Percentiles rank a stretch among this genome's conserved stretches.
phyloP scores from a whole-genome alignment of 108 stramenopile species.

The Mediolabrus comicus region DNA sequence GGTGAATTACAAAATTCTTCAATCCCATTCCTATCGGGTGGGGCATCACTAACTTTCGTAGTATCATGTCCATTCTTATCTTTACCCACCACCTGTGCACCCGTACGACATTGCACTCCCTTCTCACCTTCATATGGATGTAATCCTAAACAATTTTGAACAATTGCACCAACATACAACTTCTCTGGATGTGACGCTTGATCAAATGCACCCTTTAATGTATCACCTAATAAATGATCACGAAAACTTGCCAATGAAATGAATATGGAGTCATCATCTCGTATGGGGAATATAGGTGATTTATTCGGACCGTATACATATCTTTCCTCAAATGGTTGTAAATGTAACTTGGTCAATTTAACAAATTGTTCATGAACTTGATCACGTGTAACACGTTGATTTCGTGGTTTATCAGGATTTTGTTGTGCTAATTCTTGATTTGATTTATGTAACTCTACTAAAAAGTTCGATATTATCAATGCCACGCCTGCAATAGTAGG shows the following conservation, averaged over 20 bases:
- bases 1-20: constrained; percentile 68
- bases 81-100: constrained; percentile 73
- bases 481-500: constrained; percentile 65
- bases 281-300: constrained; percentile 53
- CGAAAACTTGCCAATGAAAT: constrained; percentile 88
- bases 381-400: constrained; percentile 22
- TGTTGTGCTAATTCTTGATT: constrained; percentile 22
- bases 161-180: constrained; percentile 82
- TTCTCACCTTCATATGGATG: constrained; percentile 36
- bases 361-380: constrained; percentile 51
- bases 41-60: constrained; percentile 66
- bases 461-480: constrained; percentile 41
- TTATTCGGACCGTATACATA: constrained; percentile 42
- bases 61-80: constrained; percentile 45
- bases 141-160: constrained; percentile 91
- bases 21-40: constrained; percentile 78
- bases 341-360: constrained; percentile 32
- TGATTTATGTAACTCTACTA: constrained; percentile 39
- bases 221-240: constrained; percentile 80
- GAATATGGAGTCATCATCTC: constrained; percentile 77
- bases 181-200: constrained; percentile 83
- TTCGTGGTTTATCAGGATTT: background rate
- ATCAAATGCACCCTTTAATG: constrained; percentile 78
- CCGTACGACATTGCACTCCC: constrained; percentile 70
- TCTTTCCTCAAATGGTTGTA: constrained; percentile 48